Conservation (phyloP, 169 alveolate genomes). For the Plasmodium vinckei region DNA sequence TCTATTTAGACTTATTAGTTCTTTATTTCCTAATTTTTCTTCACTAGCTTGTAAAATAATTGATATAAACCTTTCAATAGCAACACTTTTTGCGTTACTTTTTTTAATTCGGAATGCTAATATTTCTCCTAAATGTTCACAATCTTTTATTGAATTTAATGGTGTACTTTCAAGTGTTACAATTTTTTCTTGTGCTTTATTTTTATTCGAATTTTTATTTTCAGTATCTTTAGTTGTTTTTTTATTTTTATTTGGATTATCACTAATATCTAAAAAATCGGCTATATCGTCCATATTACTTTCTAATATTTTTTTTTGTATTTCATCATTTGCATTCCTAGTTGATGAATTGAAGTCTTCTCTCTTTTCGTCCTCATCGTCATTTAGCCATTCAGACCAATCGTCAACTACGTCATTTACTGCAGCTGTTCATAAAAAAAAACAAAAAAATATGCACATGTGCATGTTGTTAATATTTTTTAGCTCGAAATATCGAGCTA, state of each 20-base stretch:
- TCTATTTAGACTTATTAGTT: slow-evolving; percentile 20
- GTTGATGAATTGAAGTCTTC: slow-evolving; percentile 7
- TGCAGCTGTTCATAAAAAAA: slow-evolving; percentile 9
- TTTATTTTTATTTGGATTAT: slow-evolving; percentile 25
- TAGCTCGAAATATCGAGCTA: no score
- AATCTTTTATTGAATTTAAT: slow-evolving; percentile 44
- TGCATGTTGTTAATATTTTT: no score
- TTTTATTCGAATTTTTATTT: slow-evolving; percentile 19
- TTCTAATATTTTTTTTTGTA: slow-evolving; percentile 54
- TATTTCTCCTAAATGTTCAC: slow-evolving; percentile 62
- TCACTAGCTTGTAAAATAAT: slow-evolving; percentile 59
- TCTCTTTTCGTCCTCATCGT: slow-evolving; percentile 44
- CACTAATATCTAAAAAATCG: slow-evolving; percentile 53
- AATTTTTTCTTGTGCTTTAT: slow-evolving; percentile 41
- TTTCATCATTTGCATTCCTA: slow-evolving; percentile 20
- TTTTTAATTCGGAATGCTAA: slow-evolving; percentile 42
- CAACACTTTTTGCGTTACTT: slow-evolving; percentile 64
- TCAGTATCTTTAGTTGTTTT: slow-evolving; percentile 16
- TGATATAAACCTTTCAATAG: slow-evolving; percentile 54
- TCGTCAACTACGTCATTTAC: slow-evolving; percentile 34
- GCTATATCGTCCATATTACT: slow-evolving; percentile 60
- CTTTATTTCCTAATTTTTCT: slow-evolving; percentile 29
- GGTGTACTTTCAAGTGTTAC: slow-evolving; percentile 60
- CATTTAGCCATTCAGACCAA: slow-evolving; percentile 69
- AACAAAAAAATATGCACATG: not conserved